These are phyloP conservation scores for Aspergillus hortae DNA, from an alignment of 2,329 filamentous ascomycete species.

Conservation along the genomic window DNA sequence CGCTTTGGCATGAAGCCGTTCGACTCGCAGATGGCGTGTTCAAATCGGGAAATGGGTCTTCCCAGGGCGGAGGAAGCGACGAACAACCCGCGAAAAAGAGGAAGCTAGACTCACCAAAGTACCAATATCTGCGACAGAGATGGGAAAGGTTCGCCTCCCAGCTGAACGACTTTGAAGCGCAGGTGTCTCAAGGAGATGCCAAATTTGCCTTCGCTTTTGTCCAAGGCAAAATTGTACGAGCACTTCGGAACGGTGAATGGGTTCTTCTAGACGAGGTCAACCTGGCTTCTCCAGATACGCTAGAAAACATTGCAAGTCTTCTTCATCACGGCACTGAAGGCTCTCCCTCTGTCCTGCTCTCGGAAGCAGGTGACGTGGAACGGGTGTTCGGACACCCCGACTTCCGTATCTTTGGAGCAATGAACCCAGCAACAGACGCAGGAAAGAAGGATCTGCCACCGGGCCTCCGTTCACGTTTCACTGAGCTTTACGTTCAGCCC, in stretches of 20 bases:
- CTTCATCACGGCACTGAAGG: conserved; percentile 69
- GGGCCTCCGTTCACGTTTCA: conserved; percentile 87
- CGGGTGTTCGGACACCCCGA: conserved; percentile 84
- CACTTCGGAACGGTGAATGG: conserved; percentile 95
- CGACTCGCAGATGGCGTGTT: conserved; percentile 78
- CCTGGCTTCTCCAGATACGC: conserved; percentile 85
- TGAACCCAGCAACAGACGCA: conserved; percentile 98
- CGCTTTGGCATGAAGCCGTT: conserved; percentile 83
- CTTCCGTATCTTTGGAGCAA: conserved; percentile 95
- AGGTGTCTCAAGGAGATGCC: conserved; percentile 66
- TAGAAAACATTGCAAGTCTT: conserved; percentile 90
- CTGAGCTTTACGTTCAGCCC: conserved; percentile 89
- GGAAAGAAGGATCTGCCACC: conserved; percentile 91
- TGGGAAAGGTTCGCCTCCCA: conserved; percentile 79
- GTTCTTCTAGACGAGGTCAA: conserved; percentile 97
- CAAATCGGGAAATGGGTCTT: conserved; percentile 45
- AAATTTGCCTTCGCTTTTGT: conserved; percentile 94
- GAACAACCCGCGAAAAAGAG: conserved; percentile 71
- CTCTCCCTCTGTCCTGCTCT: conserved; percentile 78
- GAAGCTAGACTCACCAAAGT: conserved; percentile 54
- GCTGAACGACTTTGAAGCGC: conserved; percentile 73
- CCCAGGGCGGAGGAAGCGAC: conserved; percentile 36
- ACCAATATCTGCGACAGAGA: conserved; percentile 57
- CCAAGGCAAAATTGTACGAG: conserved; percentile 93
- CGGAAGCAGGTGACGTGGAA: conserved; percentile 91